Evolutionary conservation across 2,329 filamentous ascomycete genomes (phyloP).

Genomic region (Lachnellula hyalina): DNA sequence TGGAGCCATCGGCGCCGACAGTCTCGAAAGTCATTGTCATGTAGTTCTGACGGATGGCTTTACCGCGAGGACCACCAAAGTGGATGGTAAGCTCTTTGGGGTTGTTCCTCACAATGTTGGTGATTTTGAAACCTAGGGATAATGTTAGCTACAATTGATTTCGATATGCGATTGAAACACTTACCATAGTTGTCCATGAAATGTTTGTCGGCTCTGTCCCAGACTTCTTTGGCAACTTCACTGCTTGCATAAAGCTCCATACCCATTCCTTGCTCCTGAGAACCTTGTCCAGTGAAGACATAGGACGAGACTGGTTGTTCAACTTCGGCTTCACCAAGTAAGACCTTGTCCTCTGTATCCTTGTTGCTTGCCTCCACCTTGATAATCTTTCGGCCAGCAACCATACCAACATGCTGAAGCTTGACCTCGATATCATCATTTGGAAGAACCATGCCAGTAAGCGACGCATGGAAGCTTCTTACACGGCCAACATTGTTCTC

Average conservation of each 20-base stretch:
- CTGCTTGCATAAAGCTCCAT: slow-evolving; percentile 98
- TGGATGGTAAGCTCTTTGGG: slow-evolving; percentile 98
- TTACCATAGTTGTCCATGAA: slow-evolving; percentile 97
- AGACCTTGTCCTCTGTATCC: slow-evolving; percentile 93
- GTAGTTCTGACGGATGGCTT: slow-evolving; percentile 97
- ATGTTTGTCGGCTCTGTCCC: slow-evolving; percentile 96
- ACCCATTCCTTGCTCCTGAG: slow-evolving; percentile 98
- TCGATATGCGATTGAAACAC: slow-evolving; percentile 25
- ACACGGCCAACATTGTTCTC: slow-evolving; percentile 98
- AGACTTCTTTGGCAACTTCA: slow-evolving; percentile 90
- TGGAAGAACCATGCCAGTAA: slow-evolving; percentile 98
- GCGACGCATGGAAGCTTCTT: slow-evolving; percentile 90
- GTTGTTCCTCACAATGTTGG: slow-evolving; percentile 99
- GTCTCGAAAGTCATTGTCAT: slow-evolving; percentile 99
- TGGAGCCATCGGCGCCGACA: slow-evolving; percentile 82
- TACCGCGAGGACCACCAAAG: slow-evolving; percentile 94
- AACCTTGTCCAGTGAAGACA: slow-evolving; percentile 97
- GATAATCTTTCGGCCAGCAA: slow-evolving; percentile 97
- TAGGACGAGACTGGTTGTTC: slow-evolving; percentile 96
- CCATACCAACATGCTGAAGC: slow-evolving; percentile 95
- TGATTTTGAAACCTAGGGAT: slow-evolving; percentile 77
- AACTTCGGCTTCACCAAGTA: slow-evolving; percentile 92
- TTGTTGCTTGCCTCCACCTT: slow-evolving; percentile 96
- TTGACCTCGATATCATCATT: slow-evolving; percentile 94
- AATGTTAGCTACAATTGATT: slow-evolving; percentile 19